phyloP scores from a whole-genome alignment of 2,329 filamentous ascomycete species.

The Talaromyces marneffei region DNA sequence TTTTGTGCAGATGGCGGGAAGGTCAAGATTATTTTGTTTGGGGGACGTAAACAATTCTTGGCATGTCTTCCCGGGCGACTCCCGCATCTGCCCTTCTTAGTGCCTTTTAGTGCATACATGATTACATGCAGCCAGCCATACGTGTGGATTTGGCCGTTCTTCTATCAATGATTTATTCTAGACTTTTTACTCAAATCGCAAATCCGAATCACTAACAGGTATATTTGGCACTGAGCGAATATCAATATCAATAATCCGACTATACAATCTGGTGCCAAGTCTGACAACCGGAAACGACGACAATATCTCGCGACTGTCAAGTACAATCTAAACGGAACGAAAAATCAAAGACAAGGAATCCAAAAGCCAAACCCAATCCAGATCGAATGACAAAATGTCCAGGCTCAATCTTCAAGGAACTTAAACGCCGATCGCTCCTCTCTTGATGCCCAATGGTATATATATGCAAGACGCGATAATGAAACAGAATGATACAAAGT shows the following conservation, averaged over 20 bases:
- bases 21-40: constrained; percentile 8
- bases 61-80: constrained; percentile 6
- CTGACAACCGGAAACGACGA: not conserved
- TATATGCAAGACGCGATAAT: constrained; percentile 9
- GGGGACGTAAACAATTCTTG: constrained; percentile 14
- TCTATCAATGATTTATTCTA: not conserved
- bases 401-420: constrained; percentile 28
- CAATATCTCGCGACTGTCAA: not conserved
- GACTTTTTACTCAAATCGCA: too few species aligned
- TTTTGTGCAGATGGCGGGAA: constrained; percentile 11
- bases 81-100: not conserved
- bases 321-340: not conserved
- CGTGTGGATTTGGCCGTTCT: not conserved
- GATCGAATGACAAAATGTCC: constrained; percentile 6
- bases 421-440: constrained; percentile 19
- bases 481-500: constrained; percentile 7
- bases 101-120: not conserved
- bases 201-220: not conserved
- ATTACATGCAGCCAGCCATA: not conserved
- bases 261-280: constrained; percentile 1
- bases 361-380: not conserved
- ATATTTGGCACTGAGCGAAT: not conserved
- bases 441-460: constrained; percentile 20
- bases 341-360: not conserved
- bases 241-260: not conserved